Base-by-base conservation (phyloP, 2,329 filamentous ascomycete species). In the Penicillium sclerotigenum region DNA sequence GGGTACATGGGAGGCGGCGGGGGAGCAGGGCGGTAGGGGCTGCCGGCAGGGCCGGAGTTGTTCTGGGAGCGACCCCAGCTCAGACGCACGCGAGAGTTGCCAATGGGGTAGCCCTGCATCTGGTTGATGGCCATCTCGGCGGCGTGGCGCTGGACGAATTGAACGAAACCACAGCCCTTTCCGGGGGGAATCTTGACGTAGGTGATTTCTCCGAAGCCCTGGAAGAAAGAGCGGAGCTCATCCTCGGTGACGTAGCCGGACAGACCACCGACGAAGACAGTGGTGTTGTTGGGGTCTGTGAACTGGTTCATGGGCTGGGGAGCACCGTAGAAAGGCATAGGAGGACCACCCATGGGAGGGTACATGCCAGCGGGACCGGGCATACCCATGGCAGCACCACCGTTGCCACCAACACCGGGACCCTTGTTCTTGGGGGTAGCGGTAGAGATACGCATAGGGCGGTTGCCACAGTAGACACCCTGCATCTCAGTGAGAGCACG, bases 51-150 rank as follows among this genome's bases (percentile, higher is more conserved):
- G 56, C 94, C 94, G 60, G 93, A 97, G 83, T 99, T 99, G 86
- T 97, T 99, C 83, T 99, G 94, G 53, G 90, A 95, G 63, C 94
- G 90, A 62, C 94, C 94, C 94, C 94, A 99, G 74, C 91, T 96
- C 65, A 99, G 84, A 69, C 94, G 91, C 58, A 99, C 94, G 64
- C 94, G 91, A 45, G 93, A 97, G 83, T 99, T 99, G 54, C 94
- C 94, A 70, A 99, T 99, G 24, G 94, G 94, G 75, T 99, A 99
- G 59, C 94, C 94, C 79, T 99, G 94, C 94, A 99, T 99, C 79
- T 99, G 94, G 80, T 99, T 99, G 84, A 99, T 99, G 66, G 94
- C 94, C 94, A 99, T 99, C 80, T 99, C 94, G 14, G 94, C 94
- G 51, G 94, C 94, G 71, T 99, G 94, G 65, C 94, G 91, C 80